Evolutionary conservation across 805 yeast species (phyloP).

Genomic region (Wickerhamomyces mucosus): DNA sequence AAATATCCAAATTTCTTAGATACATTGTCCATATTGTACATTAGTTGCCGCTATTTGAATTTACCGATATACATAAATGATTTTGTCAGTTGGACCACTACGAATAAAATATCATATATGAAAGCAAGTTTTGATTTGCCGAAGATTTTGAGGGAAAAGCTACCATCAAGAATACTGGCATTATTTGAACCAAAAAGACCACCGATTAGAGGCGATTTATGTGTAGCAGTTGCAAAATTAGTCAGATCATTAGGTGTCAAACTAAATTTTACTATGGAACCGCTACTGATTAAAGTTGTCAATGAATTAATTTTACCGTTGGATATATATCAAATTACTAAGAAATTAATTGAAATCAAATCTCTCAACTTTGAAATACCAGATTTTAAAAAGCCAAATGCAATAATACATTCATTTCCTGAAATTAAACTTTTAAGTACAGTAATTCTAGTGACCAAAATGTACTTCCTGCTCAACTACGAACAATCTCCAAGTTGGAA

Average conservation of each 20-base stretch:
- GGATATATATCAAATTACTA: conserved; percentile 31
- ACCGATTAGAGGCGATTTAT: conserved; percentile 31
- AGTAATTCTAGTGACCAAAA: conserved; percentile 11
- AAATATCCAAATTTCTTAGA: conserved; percentile 6
- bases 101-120: conserved; percentile 41
- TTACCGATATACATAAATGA: conserved; percentile 44
- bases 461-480: conserved; percentile 14
- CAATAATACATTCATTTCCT: conserved; percentile 30
- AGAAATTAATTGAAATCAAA: conserved; percentile 17
- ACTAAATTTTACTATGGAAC: conserved; percentile 22
- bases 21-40: conserved; percentile 33
- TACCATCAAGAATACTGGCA: conserved; percentile 30
- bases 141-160: conserved; percentile 21
- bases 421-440: conserved; percentile 12
- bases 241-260: conserved; percentile 1
- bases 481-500: conserved; percentile 4
- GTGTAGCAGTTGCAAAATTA: conserved; percentile 19
- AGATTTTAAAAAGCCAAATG: neutral
- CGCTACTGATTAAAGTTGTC: conserved; percentile 31
- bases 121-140: conserved; percentile 34
- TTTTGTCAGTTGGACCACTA: conserved; percentile 30
- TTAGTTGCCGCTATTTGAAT: conserved; percentile 38
- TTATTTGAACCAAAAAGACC: conserved; percentile 30
- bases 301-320: conserved; percentile 40
- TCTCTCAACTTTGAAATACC: conserved; percentile 8